Evolutionary conservation across 2,329 filamentous ascomycete species (phyloP), one percentile per base, ranked within the genome.

Genomic region (Rhynchosporium secalis): DNA sequence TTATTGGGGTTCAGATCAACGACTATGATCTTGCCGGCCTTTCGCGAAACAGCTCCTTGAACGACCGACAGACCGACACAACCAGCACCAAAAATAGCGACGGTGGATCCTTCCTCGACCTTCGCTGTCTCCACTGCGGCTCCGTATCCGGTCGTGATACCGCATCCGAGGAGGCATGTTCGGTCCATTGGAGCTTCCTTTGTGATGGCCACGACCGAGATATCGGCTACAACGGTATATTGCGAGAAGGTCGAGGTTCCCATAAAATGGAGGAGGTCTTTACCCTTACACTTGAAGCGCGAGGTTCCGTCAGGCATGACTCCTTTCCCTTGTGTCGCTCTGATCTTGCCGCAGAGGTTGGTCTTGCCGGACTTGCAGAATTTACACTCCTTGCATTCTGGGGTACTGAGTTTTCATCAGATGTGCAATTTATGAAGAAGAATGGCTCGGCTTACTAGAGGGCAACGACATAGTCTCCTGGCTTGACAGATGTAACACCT

Each of bases 301-400:
- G 90, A 89, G 69, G 94, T 98, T 72, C 94, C 94, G 77, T 99
- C 95, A 62, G 95, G 95, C 93, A 99, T 96, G 71, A 97, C 86
- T 74, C 95, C 95, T 78, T 88, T 90, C 72, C 95, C 95, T 81
- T 99, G 95, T 49, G 95, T 98, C 51, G 92, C 91, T 73, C 95
- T 89, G 78, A 99, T 99, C 86, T 98, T 98, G 77, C 95, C 95
- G 81, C 94, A 98, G 63, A 98, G 89, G 80, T 98, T 96, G 73
- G 94, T 98, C 88, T 99, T 99, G 80, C 94, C 95, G 47, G 94
- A 98, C 79, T 92, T 95, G 89, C 95, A 99, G 85, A 98, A 98
- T 83, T 98, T 98, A 87, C 95, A 99, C 78, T 98, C 94, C 71
- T 86, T 83, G 82, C 95, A 98, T 81, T 98, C 94, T 69, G 95